Evolutionary conservation across 2,329 filamentous ascomycete genomes (phyloP).

Genomic region (Onygenales sp.): DNA sequence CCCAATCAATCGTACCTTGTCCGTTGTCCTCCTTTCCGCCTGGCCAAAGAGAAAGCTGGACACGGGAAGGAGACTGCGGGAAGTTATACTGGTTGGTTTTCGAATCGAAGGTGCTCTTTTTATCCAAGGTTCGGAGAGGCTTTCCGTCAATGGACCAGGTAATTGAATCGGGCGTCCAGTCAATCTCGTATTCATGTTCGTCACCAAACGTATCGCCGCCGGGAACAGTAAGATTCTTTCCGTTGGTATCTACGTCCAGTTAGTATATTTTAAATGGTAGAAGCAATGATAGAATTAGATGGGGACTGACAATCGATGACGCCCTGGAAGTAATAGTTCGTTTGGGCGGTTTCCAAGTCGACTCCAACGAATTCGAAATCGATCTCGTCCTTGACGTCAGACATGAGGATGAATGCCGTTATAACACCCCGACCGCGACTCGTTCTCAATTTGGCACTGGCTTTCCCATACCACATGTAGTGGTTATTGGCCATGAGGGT

Average conservation of each 20-base stretch:
- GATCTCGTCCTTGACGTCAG: conserved; percentile 95
- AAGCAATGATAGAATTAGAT: neutral
- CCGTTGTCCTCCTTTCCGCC: conserved; percentile 72
- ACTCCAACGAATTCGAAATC: conserved; percentile 91
- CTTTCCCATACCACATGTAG: conserved; percentile 96
- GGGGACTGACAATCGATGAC: conserved; percentile 68
- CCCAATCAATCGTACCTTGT: conserved; percentile 80
- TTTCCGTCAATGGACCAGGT: conserved; percentile 82
- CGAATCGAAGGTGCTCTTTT: conserved; percentile 74
- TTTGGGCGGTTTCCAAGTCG: conserved; percentile 69
- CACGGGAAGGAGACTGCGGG: conserved; percentile 82
- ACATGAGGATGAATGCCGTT: conserved; percentile 93
- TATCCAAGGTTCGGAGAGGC: conserved; percentile 63
- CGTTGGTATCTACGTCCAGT: conserved; percentile 57
- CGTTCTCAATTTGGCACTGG: conserved; percentile 76
- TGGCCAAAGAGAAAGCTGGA: conserved; percentile 94
- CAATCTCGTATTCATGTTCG: conserved; percentile 84
- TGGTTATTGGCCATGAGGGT: conserved; percentile 75
- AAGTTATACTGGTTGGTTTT: conserved; percentile 74
- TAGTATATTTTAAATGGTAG: neutral
- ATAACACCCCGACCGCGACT: conserved; percentile 80
- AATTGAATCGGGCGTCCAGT: conserved; percentile 80
- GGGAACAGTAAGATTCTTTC: conserved; percentile 55
- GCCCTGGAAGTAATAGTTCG: conserved; percentile 96
- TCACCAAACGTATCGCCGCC: conserved; percentile 58